Evolutionary conservation across 2,329 filamentous ascomycete species (phyloP).

Genomic region (Pochonia chlamydosporia): DNA sequence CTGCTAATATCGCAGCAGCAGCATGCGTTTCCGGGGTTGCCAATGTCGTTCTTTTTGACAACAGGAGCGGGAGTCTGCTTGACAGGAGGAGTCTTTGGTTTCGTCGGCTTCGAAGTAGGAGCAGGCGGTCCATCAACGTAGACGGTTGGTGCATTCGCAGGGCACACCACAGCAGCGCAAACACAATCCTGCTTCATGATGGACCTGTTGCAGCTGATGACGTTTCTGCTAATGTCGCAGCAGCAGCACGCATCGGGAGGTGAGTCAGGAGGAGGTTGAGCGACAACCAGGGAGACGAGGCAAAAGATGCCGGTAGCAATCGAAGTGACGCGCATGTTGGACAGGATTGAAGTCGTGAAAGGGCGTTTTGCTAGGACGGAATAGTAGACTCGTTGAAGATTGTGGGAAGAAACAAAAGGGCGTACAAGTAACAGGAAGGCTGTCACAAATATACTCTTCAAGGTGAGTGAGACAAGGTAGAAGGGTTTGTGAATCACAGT

Average conservation of each 20-base stretch:
- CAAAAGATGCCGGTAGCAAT: conserved; percentile 11
- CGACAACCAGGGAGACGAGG: conserved; percentile 5
- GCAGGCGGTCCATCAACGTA: conserved; percentile 1
- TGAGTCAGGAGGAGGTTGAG: neutral
- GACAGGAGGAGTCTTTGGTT: neutral
- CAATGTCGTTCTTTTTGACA: neutral
- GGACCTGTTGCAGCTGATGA: conserved; percentile 19
- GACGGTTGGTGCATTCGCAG: conserved; percentile 14
- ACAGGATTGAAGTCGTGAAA: neutral
- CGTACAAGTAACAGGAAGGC: no score
- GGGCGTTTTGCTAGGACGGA: neutral
- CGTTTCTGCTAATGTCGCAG: conserved; percentile 20
- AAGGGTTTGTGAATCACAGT: no score
- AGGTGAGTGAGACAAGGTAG: no score
- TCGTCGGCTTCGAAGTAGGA: neutral
- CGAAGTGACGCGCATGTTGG: conserved; percentile 18
- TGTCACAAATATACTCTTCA: no score
- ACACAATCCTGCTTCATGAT: conserved; percentile 17
- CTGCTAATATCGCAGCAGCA: conserved; percentile 18
- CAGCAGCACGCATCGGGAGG: conserved; percentile 25
- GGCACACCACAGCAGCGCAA: conserved; percentile 20
- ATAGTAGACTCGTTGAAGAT: no score
- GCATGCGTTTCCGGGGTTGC: conserved; percentile 7
- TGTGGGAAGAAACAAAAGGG: no score
- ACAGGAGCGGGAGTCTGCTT: neutral